Percentiles rank a stretch among this genome's conserved stretches.
These are phyloP conservation scores for Cronartium quercuum DNA, from an alignment of 1,284 basidiomycete species.

Conservation along the genomic window DNA sequence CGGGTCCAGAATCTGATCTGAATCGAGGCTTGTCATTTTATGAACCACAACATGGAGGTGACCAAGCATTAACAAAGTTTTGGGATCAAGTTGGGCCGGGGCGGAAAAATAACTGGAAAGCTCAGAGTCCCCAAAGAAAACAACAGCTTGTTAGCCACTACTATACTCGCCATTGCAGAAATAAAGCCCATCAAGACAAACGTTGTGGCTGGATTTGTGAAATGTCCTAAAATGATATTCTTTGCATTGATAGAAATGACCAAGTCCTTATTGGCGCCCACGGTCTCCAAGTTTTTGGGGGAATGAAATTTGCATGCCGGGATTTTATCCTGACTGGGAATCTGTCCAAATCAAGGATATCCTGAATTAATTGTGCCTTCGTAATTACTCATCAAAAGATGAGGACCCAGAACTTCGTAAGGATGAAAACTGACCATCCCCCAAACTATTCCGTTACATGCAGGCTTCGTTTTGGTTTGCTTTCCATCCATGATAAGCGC, in stretches of 20 bases:
- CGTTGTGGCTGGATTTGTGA: conserved; percentile 37
- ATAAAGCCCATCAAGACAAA: not conserved
- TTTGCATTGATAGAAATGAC: not conserved
- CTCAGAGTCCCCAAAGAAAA: not conserved
- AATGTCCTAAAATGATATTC: conserved; percentile 13
- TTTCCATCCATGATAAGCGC: conserved; percentile 26
- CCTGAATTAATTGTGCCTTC: not conserved
- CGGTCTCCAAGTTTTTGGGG: conserved; percentile 15
- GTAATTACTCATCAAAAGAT: not conserved
- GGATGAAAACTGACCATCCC: conserved; percentile 21
- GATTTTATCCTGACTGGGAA: conserved; percentile 24
- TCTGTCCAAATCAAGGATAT: not conserved
- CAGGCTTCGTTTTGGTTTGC: conserved; percentile 15
- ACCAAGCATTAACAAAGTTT: conserved; percentile 19
- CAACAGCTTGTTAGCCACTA: not conserved
- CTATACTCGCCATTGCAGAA: not conserved
- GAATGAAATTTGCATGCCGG: conserved; percentile 16
- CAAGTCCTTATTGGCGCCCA: not conserved
- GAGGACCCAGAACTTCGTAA: not conserved
- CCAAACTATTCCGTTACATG: conserved; percentile 28
- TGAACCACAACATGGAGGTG: conserved; percentile 18
- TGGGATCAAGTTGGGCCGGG: conserved; percentile 12
- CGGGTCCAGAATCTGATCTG: conserved; percentile 24
- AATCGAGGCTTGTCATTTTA: conserved; percentile 1
- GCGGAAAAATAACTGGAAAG: conserved; percentile 11